phyloP scores from a whole-genome alignment of 768 basidiomycete species.

The Pulveroboletus sp. region DNA sequence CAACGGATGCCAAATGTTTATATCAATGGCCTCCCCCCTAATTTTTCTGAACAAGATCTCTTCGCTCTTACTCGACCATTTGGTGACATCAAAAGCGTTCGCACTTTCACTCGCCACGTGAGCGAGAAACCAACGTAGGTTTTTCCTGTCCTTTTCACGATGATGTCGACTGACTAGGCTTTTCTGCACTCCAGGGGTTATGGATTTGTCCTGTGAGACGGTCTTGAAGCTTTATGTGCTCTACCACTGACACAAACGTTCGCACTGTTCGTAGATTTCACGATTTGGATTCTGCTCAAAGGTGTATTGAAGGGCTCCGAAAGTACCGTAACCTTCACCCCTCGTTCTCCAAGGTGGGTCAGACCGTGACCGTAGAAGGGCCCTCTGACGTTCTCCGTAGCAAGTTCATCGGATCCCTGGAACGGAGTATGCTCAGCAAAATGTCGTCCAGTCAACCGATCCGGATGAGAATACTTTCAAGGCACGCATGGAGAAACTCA shows the following conservation, averaged over 20 bases:
- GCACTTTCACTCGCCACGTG: slow-evolving; percentile 82
- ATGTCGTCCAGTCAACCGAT: slow-evolving; percentile 20
- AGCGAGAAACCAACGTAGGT: slow-evolving; percentile 61
- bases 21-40: slow-evolving; percentile 83
- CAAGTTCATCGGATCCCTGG: slow-evolving; percentile 84
- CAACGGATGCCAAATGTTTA: slow-evolving; percentile 72
- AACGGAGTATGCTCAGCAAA: slow-evolving; percentile 53
- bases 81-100: slow-evolving; percentile 71
- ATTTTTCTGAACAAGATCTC: slow-evolving; percentile 79
- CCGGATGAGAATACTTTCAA: slow-evolving; percentile 55
- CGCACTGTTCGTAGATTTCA: slow-evolving; percentile 51
- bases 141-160: slow-evolving; percentile 9
- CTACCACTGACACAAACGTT: background rate
- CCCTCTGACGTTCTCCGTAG: slow-evolving; percentile 26
- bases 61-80: slow-evolving; percentile 70
- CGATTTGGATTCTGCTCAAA: slow-evolving; percentile 63
- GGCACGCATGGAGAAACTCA: slow-evolving; percentile 72
- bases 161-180: background rate
- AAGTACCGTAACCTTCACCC: slow-evolving; percentile 79
- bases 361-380: background rate
- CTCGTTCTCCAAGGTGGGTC: slow-evolving; percentile 76
- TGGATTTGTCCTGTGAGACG: slow-evolving; percentile 74
- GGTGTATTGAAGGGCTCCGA: slow-evolving; percentile 69
- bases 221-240: slow-evolving; percentile 1
- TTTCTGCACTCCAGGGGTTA: slow-evolving; percentile 52